These are phyloP conservation scores for Fusarium sp. DNA, from an alignment of 2,329 filamentous ascomycete genomes.

Conservation along the genomic window DNA sequence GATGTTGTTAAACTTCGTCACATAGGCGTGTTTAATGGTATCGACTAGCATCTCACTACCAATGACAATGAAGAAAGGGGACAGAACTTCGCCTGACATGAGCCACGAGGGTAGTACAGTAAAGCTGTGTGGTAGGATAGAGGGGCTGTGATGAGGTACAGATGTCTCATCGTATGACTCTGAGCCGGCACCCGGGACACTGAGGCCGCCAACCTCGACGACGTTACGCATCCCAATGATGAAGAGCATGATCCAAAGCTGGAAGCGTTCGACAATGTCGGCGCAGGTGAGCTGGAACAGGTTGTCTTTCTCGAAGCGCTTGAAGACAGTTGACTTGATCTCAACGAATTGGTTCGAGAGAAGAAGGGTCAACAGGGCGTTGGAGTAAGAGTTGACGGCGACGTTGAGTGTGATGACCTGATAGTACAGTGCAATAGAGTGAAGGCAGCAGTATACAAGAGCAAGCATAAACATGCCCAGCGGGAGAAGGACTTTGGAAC, in stretches of 20 bases:
- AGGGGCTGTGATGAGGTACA: slow-evolving; percentile 70
- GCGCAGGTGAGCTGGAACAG: slow-evolving; percentile 96
- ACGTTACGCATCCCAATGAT: slow-evolving; percentile 97
- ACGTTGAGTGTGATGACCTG: slow-evolving; percentile 98
- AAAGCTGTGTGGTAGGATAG: slow-evolving; percentile 88
- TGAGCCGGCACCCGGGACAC: slow-evolving; percentile 63
- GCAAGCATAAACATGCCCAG: slow-evolving; percentile 91
- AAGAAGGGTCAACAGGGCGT: slow-evolving; percentile 88
- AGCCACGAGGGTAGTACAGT: slow-evolving; percentile 84
- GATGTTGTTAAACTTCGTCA: slow-evolving; percentile 98
- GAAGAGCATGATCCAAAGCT: slow-evolving; percentile 95
- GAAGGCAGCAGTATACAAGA: slow-evolving; percentile 85
- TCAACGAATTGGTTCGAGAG: slow-evolving; percentile 99
- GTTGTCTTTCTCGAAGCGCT: slow-evolving; percentile 98
- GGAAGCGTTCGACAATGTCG: slow-evolving; percentile 95
- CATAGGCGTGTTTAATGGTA: slow-evolving; percentile 96
- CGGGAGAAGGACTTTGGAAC: slow-evolving; percentile 88
- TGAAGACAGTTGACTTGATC: slow-evolving; percentile 98
- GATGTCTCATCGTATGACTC: slow-evolving; percentile 59
- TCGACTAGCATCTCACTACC: slow-evolving; percentile 97
- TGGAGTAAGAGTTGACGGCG: slow-evolving; percentile 97
- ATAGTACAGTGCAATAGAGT: slow-evolving; percentile 90
- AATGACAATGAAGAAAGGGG: slow-evolving; percentile 91
- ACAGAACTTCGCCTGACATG: slow-evolving; percentile 82
- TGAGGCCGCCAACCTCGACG: slow-evolving; percentile 90